These are phyloP conservation scores for Clonostachys sp. DNA, from an alignment of 2,329 filamentous ascomycete species.

Conservation along the genomic window DNA sequence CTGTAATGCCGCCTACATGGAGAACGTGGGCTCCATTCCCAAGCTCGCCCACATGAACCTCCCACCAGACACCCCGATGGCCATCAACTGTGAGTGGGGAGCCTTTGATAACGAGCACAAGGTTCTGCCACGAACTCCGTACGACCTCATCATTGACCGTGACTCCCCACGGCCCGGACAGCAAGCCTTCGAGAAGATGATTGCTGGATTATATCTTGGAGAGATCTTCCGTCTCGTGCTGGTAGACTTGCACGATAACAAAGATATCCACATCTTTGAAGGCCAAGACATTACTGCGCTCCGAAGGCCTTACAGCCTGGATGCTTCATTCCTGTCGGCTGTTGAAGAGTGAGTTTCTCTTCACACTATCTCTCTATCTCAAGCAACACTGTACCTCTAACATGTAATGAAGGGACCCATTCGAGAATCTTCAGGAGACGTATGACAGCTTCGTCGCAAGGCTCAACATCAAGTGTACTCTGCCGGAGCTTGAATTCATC, in stretches of 20 bases:
- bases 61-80: conserved; percentile 77
- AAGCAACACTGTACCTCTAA: too few species aligned
- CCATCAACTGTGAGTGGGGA: conserved; percentile 97
- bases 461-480: conserved; percentile 66
- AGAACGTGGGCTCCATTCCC: conserved; percentile 82
- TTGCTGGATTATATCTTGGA: conserved; percentile 88
- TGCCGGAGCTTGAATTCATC: conserved; percentile 81
- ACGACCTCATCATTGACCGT: conserved; percentile 83
- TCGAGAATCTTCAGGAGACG: conserved; percentile 91
- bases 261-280: conserved; percentile 72
- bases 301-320: conserved; percentile 82
- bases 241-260: conserved; percentile 78
- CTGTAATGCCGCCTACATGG: conserved; percentile 98
- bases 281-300: conserved; percentile 77
- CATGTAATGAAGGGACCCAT: conserved; percentile 64
- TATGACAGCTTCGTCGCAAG: conserved; percentile 74
- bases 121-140: conserved; percentile 79
- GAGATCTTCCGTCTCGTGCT: conserved; percentile 90
- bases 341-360: conserved; percentile 73
- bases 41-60: conserved; percentile 92
- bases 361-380: not conserved
- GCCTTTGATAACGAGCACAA: conserved; percentile 93
- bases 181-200: conserved; percentile 98
- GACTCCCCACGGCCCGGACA: conserved; percentile 90
- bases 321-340: conserved; percentile 87